A percentile compares a stretch with the other conserved stretches of the same genome.
Evolutionary conservation across 2,329 filamentous ascomycete genomes (phyloP).

Genomic region (Ophiostoma angusticollis): DNA sequence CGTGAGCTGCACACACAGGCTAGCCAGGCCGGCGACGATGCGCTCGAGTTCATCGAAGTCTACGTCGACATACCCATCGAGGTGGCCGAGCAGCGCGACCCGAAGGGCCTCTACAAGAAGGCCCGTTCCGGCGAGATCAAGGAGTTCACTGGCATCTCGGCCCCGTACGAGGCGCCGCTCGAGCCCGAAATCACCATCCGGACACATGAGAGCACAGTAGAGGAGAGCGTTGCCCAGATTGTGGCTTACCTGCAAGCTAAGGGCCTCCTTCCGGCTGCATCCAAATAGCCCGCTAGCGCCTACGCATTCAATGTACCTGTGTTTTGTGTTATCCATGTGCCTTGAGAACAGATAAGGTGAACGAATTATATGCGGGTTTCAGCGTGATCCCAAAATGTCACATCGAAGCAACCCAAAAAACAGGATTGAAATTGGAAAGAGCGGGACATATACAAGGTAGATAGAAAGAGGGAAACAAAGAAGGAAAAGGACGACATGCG

Average conservation of each 20-base stretch:
- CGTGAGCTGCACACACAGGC: slow-evolving; percentile 62
- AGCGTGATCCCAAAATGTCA: too few relatives aligned
- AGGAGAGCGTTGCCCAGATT: slow-evolving; percentile 81
- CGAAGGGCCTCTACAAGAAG: slow-evolving; percentile 97
- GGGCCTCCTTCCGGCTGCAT: slow-evolving; percentile 34
- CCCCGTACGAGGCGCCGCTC: slow-evolving; percentile 84
- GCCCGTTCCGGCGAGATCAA: slow-evolving; percentile 87
- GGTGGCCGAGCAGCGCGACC: slow-evolving; percentile 87
- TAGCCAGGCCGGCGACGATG: slow-evolving; percentile 43
- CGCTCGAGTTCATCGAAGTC: slow-evolving; percentile 85
- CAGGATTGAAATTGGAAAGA: neutral
- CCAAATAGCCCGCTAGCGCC: too few relatives aligned
- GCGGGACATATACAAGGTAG: neutral
- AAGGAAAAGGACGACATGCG: neutral
- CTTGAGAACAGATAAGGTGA: neutral
- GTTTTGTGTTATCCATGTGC: too few relatives aligned
- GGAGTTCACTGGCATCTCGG: slow-evolving; percentile 91
- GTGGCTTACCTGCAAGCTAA: slow-evolving; percentile 62
- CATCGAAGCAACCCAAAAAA: neutral
- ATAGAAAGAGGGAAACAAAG: neutral
- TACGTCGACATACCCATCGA: slow-evolving; percentile 84
- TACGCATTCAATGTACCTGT: too few relatives aligned
- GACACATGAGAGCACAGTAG: slow-evolving; percentile 69
- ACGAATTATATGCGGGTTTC: neutral
- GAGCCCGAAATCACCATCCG: slow-evolving; percentile 77